Percentiles rank a stretch among this genome's conserved stretches.
phyloP scores from a whole-genome alignment of 1,139 yeast species.

The Kodamaea alishanica region DNA sequence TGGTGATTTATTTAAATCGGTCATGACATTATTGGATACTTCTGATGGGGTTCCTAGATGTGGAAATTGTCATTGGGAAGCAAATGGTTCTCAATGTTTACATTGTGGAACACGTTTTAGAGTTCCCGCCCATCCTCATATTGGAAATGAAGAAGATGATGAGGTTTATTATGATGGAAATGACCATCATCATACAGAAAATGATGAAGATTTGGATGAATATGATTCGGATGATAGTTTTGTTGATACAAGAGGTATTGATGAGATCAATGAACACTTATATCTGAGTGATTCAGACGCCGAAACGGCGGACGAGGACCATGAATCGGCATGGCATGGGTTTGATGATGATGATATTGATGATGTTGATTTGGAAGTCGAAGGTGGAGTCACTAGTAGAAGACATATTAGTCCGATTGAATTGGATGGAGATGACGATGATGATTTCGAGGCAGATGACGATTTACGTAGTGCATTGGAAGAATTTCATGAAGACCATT shows the following conservation, averaged over 20 bases:
- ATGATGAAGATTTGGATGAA: conserved; percentile 12
- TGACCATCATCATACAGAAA: conserved; percentile 19
- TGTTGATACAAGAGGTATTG: conserved; percentile 19
- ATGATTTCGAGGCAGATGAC: conserved; percentile 12
- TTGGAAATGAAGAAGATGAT: conserved; percentile 20
- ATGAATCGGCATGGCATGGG: conserved; percentile 13
- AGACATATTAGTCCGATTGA: conserved; percentile 9
- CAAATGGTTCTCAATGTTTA: conserved; percentile 51
- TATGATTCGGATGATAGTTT: conserved; percentile 25
- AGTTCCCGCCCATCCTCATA: conserved; percentile 13
- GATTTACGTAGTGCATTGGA: conserved; percentile 16
- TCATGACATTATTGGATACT: conserved; percentile 51
- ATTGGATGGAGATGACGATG: conserved; percentile 13
- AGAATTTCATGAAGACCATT: conserved; percentile 16
- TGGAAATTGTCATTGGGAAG: conserved; percentile 81
- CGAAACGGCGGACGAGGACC: conserved; percentile 6
- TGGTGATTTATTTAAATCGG: conserved; percentile 48
- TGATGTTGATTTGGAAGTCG: conserved; percentile 1
- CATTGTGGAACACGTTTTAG: conserved; percentile 50
- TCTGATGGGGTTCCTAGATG: conserved; percentile 82
- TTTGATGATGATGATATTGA: conserved; percentile 9
- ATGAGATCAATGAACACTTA: conserved; percentile 14
- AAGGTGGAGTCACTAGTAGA: neutral
- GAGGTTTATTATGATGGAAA: conserved; percentile 22
- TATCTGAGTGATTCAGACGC: conserved; percentile 1